Evolutionary conservation across 371 early-diverging fungal species (phyloP).

Genomic region (Polyrhizophydium stewartii): DNA sequence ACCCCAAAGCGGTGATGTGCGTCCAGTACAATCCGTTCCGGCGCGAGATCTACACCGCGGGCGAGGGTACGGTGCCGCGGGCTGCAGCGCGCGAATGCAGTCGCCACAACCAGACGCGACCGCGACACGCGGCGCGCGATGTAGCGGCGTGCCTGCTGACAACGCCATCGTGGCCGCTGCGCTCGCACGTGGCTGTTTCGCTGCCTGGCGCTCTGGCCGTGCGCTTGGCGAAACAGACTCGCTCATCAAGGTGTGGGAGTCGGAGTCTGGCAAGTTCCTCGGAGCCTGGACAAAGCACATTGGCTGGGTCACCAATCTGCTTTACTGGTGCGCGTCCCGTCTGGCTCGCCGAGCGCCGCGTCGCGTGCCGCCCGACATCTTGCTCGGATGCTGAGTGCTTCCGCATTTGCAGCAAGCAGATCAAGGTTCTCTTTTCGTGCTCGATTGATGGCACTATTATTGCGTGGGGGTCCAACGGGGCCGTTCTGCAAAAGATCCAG

Average conservation of each 20-base stretch:
- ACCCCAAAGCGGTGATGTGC: conserved; percentile 40
- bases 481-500: conserved; percentile 42
- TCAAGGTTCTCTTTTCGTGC: conserved; percentile 40
- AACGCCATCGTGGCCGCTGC: too few relatives aligned
- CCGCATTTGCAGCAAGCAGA: conserved; percentile 29
- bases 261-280: conserved; percentile 40
- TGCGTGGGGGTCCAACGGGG: conserved; percentile 42
- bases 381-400: not conserved
- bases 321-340: conserved; percentile 31
- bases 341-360: too few relatives aligned
- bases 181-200: too few relatives aligned
- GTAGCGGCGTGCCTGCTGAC: too few relatives aligned
- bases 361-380: too few relatives aligned
- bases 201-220: too few relatives aligned
- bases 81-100: not conserved
- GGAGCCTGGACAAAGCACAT: conserved; percentile 28
- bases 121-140: too few relatives aligned
- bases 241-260: conserved; percentile 43
- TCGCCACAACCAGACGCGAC: too few relatives aligned
- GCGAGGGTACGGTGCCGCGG: conserved; percentile 33
- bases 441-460: conserved; percentile 47
- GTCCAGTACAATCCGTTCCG: conserved; percentile 40
- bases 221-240: conserved; percentile 22
- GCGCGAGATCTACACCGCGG: conserved; percentile 40
- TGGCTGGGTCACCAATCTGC: conserved; percentile 43